Percentiles rank a stretch among this genome's conserved stretches.
phyloP scores from a whole-genome alignment of 257 asterid species.

The Jasminum sambac region DNA sequence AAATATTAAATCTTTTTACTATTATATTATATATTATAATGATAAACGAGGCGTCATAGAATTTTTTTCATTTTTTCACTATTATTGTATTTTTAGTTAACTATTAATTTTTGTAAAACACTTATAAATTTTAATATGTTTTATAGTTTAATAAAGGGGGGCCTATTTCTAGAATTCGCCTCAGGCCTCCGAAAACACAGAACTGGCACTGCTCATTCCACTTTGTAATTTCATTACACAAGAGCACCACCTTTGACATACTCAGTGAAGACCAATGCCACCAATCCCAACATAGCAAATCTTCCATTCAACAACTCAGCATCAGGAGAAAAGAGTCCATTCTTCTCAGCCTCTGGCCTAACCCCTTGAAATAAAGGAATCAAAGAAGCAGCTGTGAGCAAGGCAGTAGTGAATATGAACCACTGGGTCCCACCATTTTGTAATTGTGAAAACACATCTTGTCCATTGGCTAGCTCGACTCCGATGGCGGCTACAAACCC shows the following conservation, averaged over 20 bases:
- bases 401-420: constrained; percentile 37
- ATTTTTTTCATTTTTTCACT: no score
- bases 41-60: no score
- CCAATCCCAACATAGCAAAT: constrained; percentile 48
- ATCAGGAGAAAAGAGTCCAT: constrained; percentile 34
- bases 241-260: constrained; percentile 38
- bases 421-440: constrained; percentile 37
- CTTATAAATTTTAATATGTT: no score
- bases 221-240: constrained; percentile 14
- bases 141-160: no score
- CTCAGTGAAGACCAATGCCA: constrained; percentile 50
- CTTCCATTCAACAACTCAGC: constrained; percentile 50
- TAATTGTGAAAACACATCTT: constrained; percentile 34
- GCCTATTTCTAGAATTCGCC: no score
- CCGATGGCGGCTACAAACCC: constrained; percentile 53
- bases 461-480: constrained; percentile 40
- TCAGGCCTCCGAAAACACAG: no score
- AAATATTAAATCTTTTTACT: no score
- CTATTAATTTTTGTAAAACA: no score
- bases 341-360: constrained; percentile 31
- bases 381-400: constrained; percentile 42
- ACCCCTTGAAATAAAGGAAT: constrained; percentile 42
- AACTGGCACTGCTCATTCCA: no score
- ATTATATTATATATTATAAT: no score
- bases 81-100: no score